Base-by-base conservation (phyloP, 1,284 basidiomycete genomes). In the Sporisorium graminicola region DNA sequence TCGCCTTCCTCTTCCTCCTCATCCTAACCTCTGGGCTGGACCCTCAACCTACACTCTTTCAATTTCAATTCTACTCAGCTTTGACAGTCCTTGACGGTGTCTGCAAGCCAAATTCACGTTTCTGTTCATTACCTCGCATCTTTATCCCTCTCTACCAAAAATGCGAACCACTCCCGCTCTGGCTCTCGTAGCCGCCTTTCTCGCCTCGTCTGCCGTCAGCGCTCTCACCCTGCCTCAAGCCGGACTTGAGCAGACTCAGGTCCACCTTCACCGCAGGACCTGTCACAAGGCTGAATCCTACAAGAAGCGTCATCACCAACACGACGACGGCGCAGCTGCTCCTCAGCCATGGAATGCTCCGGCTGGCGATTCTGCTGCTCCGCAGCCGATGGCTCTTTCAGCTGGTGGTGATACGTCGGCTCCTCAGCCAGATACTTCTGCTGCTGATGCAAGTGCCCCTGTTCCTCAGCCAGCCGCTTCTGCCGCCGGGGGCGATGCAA, bases 151-250 rank as follows among this genome's bases (percentile, higher is more conserved):
- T 2, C 43, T n/a, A 18, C 9, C n/a, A 42, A 73, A 60, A 18
- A 74, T 74, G 72, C 66, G 66, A n/a, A 42, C 16, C 6, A 43
- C 66, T 33, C 58, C 63, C 5, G 49, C 66, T 35, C 63, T 74
- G 7, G 61, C 66, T n/a, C 52, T 74, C 13, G 33, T 74, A 3
- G 72, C 58, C 33, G 18, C 58, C 8, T 59, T 74, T 56, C 52
- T 66, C 7, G 64, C 57, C 14, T 55, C 59, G 0, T 56, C 63
- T 16, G 52, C 50, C 3, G 50, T 65, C 18, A 40, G 27, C 7
- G 68, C 56, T 16, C 43, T 71, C 14, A 54, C 44, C 29, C 33
- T 51, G 16, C 59, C 59, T 24, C 58, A 67, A 42, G 46, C 57
- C 29, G 44, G 44, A 33, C 51, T 44, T 53, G 54, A 50, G 10